Evolutionary conservation across 495 filamentous ascomycete species (phyloP).

Genomic region (Tirmania nivea): DNA sequence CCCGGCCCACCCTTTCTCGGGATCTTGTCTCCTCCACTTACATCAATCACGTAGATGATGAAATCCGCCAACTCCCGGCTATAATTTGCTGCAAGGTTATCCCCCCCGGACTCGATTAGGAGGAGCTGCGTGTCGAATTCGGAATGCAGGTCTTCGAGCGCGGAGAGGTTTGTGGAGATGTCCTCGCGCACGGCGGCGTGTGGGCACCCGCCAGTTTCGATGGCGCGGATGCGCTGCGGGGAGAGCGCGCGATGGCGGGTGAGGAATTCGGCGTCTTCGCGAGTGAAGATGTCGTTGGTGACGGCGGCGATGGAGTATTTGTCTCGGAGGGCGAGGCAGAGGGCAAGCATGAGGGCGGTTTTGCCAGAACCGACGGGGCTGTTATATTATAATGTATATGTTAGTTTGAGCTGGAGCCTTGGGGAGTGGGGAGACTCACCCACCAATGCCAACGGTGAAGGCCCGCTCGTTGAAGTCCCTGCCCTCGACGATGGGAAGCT

Average conservation of each 20-base stretch:
- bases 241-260: constrained; percentile 67
- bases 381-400: neutral
- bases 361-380: constrained; percentile 96
- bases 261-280: constrained; percentile 94
- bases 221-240: constrained; percentile 63
- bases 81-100: constrained; percentile 96
- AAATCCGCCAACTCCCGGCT: constrained; percentile 81
- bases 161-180: constrained; percentile 78
- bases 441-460: constrained; percentile 90
- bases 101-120: constrained; percentile 84
- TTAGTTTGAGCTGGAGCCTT: neutral
- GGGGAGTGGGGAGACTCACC: constrained; percentile 33
- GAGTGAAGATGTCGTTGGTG: constrained; percentile 98
- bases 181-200: constrained; percentile 97
- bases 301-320: constrained; percentile 76
- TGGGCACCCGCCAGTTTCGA: constrained; percentile 93
- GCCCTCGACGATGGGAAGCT: constrained; percentile 78
- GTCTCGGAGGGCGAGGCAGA: constrained; percentile 58
- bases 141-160: constrained; percentile 64
- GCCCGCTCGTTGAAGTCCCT: constrained; percentile 76
- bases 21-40: constrained; percentile 91
- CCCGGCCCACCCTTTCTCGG: constrained; percentile 90
- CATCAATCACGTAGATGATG: constrained; percentile 97
- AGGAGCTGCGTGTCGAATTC: constrained; percentile 50
- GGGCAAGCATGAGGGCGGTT: constrained; percentile 81